These are phyloP conservation scores for Colletotrichum graminicola DNA, from an alignment of 2,329 filamentous ascomycete species.

Conservation along the genomic window DNA sequence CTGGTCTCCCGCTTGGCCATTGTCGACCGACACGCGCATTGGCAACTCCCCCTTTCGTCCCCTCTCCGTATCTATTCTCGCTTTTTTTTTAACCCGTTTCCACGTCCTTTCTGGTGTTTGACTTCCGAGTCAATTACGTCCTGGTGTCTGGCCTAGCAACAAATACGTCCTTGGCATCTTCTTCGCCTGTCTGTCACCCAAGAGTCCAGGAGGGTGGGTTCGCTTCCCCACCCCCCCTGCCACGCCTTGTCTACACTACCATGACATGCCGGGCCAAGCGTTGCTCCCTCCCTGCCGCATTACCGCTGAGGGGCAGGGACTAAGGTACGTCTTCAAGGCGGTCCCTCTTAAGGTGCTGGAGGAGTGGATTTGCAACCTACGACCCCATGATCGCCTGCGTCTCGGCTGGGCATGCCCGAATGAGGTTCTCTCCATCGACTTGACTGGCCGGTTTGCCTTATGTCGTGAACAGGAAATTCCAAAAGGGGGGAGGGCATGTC, in stretches of 20 bases:
- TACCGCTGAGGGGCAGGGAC: slow-evolving; percentile 11
- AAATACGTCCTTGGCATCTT: neutral
- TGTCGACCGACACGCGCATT: slow-evolving; percentile 37
- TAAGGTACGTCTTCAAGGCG: too few species aligned
- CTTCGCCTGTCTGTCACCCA: neutral
- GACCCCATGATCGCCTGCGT: slow-evolving; percentile 38
- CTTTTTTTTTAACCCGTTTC: neutral
- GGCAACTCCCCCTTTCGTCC: slow-evolving; percentile 4
- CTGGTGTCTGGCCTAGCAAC: neutral
- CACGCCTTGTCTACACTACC: slow-evolving; percentile 21
- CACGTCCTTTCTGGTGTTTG: neutral
- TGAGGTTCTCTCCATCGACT: slow-evolving; percentile 21
- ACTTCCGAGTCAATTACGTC: neutral
- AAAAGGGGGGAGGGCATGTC: slow-evolving; percentile 9
- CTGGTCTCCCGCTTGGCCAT: slow-evolving; percentile 21
- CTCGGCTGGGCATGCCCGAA: slow-evolving; percentile 40
- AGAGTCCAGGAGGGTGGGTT: slow-evolving; percentile 2
- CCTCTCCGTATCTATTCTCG: slow-evolving; percentile 4
- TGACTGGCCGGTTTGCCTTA: neutral
- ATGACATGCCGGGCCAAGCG: slow-evolving; percentile 33
- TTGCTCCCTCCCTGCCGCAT: slow-evolving; percentile 25
- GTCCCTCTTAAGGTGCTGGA: too few species aligned
- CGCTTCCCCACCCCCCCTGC: slow-evolving; percentile 12
- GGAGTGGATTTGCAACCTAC: slow-evolving; percentile 25
- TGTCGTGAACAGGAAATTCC: slow-evolving; percentile 1